phyloP scores from a whole-genome alignment of 2,329 filamentous ascomycete species.

The Trichoderma afroharzianum region DNA sequence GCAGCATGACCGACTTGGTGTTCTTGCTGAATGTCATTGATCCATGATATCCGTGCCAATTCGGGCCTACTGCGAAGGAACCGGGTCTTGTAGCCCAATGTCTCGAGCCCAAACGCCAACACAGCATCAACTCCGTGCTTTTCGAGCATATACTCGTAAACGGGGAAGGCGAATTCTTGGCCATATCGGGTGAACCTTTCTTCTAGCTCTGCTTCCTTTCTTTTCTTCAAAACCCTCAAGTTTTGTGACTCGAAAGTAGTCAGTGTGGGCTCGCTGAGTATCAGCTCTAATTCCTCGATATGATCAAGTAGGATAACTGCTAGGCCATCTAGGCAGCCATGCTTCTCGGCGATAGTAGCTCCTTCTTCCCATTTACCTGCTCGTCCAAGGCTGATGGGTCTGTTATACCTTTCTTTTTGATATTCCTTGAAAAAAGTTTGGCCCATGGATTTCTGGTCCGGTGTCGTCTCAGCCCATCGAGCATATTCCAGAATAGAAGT shows the following conservation, averaged over 20 bases:
- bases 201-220: constrained; percentile 45
- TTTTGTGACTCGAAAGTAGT: constrained; percentile 29
- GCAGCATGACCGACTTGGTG: constrained; percentile 72
- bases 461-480: constrained; percentile 46
- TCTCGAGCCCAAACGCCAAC: constrained; percentile 67
- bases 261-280: constrained; percentile 28
- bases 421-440: constrained; percentile 49
- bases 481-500: constrained; percentile 51
- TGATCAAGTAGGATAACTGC: constrained; percentile 55
- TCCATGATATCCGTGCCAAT: constrained; percentile 82
- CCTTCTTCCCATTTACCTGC: constrained; percentile 56
- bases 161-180: constrained; percentile 66
- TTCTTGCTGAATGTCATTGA: constrained; percentile 82
- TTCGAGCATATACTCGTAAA: constrained; percentile 74
- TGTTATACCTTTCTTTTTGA: constrained; percentile 47
- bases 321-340: constrained; percentile 52
- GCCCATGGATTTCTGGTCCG: constrained; percentile 40
- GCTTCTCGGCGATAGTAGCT: constrained; percentile 56
- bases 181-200: constrained; percentile 61
- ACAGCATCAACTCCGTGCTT: constrained; percentile 63
- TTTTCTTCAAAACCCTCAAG: constrained; percentile 35
- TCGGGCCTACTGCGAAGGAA: constrained; percentile 71
- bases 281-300: constrained; percentile 39
- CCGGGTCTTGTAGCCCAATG: constrained; percentile 65
- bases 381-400: constrained; percentile 51